Conservation (phyloP, 495 filamentous ascomycete genomes). For the Niebla homalea region DNA sequence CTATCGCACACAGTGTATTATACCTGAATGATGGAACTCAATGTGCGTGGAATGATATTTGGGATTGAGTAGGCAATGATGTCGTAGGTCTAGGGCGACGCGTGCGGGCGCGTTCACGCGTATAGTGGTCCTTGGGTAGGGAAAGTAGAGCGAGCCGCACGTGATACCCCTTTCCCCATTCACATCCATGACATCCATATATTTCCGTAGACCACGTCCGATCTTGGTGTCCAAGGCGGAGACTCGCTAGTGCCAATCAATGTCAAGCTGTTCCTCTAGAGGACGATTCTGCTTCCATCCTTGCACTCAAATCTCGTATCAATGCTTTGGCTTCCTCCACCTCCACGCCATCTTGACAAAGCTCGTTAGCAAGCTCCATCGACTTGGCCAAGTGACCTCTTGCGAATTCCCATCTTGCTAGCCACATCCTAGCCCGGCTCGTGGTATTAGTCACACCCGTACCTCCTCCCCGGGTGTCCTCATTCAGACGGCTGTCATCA, state of each 20-base stretch:
- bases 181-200: too few relatives aligned
- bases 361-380: conserved; percentile 70
- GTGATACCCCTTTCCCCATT: too few relatives aligned
- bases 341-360: conserved; percentile 93
- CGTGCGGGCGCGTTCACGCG: conserved; percentile 1
- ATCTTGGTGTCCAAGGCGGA: too few relatives aligned
- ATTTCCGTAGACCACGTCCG: too few relatives aligned
- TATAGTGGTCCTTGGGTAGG: conserved; percentile 9
- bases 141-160: not conserved
- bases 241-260: too few relatives aligned
- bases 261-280: conserved; percentile 7
- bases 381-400: conserved; percentile 60
- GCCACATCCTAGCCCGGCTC: conserved; percentile 86
- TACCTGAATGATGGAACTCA: not conserved
- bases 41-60: not conserved
- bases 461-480: conserved; percentile 33
- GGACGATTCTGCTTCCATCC: conserved; percentile 43
- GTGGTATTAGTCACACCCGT: conserved; percentile 79
- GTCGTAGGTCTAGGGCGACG: not conserved
- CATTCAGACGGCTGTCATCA: conserved; percentile 29
- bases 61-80: not conserved
- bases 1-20: not conserved
- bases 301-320: conserved; percentile 73
- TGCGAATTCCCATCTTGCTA: conserved; percentile 68
- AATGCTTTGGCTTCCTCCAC: conserved; percentile 97